These are phyloP conservation scores for Omphalotus guepiniiformis DNA, from an alignment of 768 basidiomycete genomes.

Conservation along the genomic window DNA sequence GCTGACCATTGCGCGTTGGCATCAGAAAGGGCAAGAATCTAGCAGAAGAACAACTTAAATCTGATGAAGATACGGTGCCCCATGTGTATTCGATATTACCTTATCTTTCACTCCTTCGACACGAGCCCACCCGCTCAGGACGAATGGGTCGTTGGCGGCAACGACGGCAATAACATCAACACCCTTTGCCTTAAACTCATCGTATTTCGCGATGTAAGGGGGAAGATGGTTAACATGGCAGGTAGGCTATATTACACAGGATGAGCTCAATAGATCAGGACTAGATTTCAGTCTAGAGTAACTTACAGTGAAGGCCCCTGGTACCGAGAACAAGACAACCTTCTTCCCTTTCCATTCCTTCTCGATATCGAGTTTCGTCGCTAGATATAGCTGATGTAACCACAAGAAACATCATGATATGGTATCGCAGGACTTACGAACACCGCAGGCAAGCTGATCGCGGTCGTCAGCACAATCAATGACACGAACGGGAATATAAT, in stretches of 20 bases:
- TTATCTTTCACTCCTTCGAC: slow-evolving; percentile 63
- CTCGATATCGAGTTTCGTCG: slow-evolving; percentile 43
- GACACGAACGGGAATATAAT: not conserved
- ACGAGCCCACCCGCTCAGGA: slow-evolving; percentile 60
- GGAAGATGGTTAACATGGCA: slow-evolving; percentile 63
- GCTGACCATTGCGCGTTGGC: slow-evolving; percentile 51
- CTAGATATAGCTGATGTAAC: slow-evolving; percentile 26
- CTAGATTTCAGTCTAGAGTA: slow-evolving; percentile 34
- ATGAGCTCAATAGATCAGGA: slow-evolving; percentile 54
- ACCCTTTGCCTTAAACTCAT: slow-evolving; percentile 74
- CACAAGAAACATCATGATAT: not conserved
- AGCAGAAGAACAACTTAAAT: not conserved
- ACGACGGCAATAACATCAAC: slow-evolving; percentile 68
- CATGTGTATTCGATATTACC: slow-evolving; percentile 30
- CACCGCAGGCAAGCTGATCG: slow-evolving; percentile 55
- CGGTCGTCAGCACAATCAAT: slow-evolving; percentile 1
- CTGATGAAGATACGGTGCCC: not conserved
- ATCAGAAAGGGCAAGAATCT: slow-evolving; percentile 64
- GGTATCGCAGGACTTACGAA: slow-evolving; percentile 43
- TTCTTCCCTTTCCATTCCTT: slow-evolving; percentile 78
- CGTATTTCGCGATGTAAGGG: slow-evolving; percentile 59
- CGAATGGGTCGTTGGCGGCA: slow-evolving; percentile 77
- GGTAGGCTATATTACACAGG: slow-evolving; percentile 45
- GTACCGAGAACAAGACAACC: slow-evolving; percentile 73
- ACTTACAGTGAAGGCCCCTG: slow-evolving; percentile 76